Evolutionary conservation across 140 eudicot species (phyloP).

Genomic region (Cichorium intybus): DNA sequence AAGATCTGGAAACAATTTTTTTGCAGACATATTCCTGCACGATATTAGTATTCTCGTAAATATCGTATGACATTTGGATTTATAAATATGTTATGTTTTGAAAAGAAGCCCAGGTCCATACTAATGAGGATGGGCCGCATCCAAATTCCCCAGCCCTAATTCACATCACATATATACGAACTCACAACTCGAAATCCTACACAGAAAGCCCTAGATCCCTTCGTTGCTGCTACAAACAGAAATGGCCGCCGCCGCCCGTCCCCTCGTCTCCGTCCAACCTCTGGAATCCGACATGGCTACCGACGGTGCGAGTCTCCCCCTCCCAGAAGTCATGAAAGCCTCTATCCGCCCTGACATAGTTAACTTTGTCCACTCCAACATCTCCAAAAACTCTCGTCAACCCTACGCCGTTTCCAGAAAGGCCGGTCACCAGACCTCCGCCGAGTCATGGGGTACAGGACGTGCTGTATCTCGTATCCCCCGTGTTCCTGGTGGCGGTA

Average conservation of each 20-base stretch:
- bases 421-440: constrained; percentile 97
- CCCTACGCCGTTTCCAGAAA: constrained; percentile 82
- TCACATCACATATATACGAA: constrained; percentile 5
- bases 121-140: neutral
- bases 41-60: too few species aligned
- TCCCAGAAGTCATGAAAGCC: constrained; percentile 78
- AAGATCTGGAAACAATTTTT: too few species aligned
- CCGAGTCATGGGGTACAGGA: constrained; percentile 98
- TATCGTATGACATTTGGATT: too few species aligned
- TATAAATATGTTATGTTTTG: neutral
- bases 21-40: too few species aligned
- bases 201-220: constrained; percentile 25
- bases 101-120: constrained; percentile 3
- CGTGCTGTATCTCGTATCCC: constrained; percentile 98
- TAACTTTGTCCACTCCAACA: constrained; percentile 64
- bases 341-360: constrained; percentile 81
- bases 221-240: neutral
- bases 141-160: constrained; percentile 10
- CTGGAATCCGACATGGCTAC: constrained; percentile 76
- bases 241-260: constrained; percentile 81
- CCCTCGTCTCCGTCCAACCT: constrained; percentile 55
- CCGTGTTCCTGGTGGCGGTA: constrained; percentile 94
- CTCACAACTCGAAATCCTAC: neutral
- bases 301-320: constrained; percentile 50
- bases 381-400: constrained; percentile 80